phyloP scores from a whole-genome alignment of 2,329 filamentous ascomycete genomes.

The Fusarium neocosmosporiellum region DNA sequence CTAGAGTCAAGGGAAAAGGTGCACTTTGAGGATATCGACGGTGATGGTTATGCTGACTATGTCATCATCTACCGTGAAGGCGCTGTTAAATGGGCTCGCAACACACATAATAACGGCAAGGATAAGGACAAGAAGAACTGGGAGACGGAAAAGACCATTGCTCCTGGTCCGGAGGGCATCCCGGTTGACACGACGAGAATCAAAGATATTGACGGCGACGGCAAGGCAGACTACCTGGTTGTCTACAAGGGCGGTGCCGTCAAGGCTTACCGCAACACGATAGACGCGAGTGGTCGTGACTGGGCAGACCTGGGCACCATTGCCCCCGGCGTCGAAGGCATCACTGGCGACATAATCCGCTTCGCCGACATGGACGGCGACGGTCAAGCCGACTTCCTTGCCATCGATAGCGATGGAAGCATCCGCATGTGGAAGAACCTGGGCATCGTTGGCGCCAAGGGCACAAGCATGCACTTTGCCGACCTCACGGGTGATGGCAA shows the following conservation, averaged over 20 bases:
- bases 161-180: not conserved
- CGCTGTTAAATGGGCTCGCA: conserved; percentile 4
- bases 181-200: not conserved
- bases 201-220: not conserved
- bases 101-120: conserved; percentile 15
- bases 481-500: too few species aligned
- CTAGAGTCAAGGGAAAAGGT: not conserved
- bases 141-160: not conserved
- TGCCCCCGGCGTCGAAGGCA: too few species aligned
- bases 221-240: conserved; percentile 24
- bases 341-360: too few species aligned
- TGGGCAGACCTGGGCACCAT: too few species aligned
- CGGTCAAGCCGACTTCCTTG: too few species aligned
- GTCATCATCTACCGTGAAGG: not conserved
- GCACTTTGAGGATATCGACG: conserved; percentile 1
- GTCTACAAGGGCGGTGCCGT: conserved; percentile 30
- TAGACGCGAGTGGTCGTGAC: too few species aligned
- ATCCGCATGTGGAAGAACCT: too few species aligned
- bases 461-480: too few species aligned
- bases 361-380: too few species aligned
- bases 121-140: conserved; percentile 10
- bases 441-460: too few species aligned
- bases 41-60: conserved; percentile 8
- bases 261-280: too few species aligned
- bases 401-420: too few species aligned